Evolutionary conservation across 202 grass and related monocot genomes (phyloP).

Genomic region (Panicum virgatum): DNA sequence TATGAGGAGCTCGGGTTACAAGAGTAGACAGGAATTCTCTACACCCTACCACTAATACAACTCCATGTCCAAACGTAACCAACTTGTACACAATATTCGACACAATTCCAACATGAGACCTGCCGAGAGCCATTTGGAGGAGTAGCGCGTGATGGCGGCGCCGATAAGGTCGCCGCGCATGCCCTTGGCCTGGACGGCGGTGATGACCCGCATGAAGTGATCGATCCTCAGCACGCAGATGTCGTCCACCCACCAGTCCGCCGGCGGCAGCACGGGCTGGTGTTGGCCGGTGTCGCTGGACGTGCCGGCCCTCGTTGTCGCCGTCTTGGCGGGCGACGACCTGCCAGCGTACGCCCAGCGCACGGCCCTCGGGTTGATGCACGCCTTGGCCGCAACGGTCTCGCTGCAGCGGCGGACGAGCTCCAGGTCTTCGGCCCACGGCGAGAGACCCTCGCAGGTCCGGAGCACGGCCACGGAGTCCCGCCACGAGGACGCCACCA

Average conservation of each 20-base stretch:
- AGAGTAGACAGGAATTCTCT: too few species aligned
- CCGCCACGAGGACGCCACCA: constrained; percentile 83
- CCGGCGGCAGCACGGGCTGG: neutral
- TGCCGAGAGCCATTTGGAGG: constrained; percentile 59
- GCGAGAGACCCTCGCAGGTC: constrained; percentile 77
- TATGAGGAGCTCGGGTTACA: too few species aligned
- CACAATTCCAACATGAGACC: too few species aligned
- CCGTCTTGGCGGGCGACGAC: neutral
- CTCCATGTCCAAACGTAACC: too few species aligned
- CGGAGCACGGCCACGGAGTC: constrained; percentile 87
- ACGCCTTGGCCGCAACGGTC: constrained; percentile 92
- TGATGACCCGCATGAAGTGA: constrained; percentile 87
- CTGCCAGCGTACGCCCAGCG: constrained; percentile 36
- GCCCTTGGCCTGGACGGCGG: constrained; percentile 89
- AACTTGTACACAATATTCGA: too few species aligned
- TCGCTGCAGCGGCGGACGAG: constrained; percentile 88
- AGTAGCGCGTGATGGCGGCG: constrained; percentile 82
- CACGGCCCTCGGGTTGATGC: constrained; percentile 71
- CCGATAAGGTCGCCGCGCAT: constrained; percentile 87
- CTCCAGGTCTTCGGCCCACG: constrained; percentile 94
- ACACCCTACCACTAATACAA: too few species aligned
- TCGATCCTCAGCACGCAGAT: constrained; percentile 50
- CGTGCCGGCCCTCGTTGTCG: neutral
- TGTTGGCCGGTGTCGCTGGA: neutral
- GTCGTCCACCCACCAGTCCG: constrained; percentile 6